Conservation (phyloP, 2,329 filamentous ascomycete genomes). For the Penicillium sp. region DNA sequence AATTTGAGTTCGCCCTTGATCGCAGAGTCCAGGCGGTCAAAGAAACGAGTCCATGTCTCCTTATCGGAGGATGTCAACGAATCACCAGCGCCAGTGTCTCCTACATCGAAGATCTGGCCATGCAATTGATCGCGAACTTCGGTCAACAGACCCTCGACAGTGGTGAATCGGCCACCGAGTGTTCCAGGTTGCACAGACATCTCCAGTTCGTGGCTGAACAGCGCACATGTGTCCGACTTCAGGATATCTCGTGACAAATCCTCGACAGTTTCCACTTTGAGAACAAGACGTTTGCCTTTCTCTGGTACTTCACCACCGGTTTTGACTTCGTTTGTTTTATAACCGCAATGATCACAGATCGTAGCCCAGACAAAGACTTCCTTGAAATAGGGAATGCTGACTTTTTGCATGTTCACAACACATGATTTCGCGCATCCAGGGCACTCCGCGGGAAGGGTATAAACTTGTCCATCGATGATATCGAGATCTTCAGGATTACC, state of each 20-base stretch:
- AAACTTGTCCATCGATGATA: conserved; percentile 90
- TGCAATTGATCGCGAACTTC: conserved; percentile 89
- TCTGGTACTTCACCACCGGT: conserved; percentile 89
- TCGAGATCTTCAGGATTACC: conserved; percentile 65
- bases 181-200: conserved; percentile 90
- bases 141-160: conserved; percentile 86
- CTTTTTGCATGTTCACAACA: conserved; percentile 96
- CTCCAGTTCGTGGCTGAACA: conserved; percentile 81
- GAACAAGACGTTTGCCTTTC: conserved; percentile 76
- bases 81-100: conserved; percentile 67
- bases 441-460: conserved; percentile 86
- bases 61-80: conserved; percentile 66
- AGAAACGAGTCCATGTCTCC: conserved; percentile 76
- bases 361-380: conserved; percentile 96
- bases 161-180: conserved; percentile 92
- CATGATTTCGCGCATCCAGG: conserved; percentile 85
- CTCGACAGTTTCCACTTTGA: conserved; percentile 63
- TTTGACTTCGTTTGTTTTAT: conserved; percentile 95
- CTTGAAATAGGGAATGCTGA: conserved; percentile 96
- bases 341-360: conserved; percentile 85
- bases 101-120: conserved; percentile 77
- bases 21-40: conserved; percentile 68
- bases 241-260: conserved; percentile 91
- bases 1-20: conserved; percentile 79
- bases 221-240: conserved; percentile 87